A percentile compares a stretch with the other conserved stretches of the same genome.
Conservation (phyloP, 1,284 basidiomycete genomes). For the Malassezia furfur region DNA sequence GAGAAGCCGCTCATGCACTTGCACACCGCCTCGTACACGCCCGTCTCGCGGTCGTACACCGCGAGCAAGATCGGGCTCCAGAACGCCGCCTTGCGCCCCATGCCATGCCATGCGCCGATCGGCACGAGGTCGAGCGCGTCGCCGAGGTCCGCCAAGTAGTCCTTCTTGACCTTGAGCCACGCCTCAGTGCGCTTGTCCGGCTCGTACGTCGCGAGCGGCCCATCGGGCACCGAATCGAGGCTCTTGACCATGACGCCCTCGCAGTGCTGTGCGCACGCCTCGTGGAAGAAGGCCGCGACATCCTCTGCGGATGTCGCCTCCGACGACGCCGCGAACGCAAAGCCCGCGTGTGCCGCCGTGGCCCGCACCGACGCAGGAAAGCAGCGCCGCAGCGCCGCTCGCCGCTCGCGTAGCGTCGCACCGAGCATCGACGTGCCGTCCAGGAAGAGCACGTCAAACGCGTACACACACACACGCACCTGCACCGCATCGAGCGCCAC, state of each 20-base stretch:
- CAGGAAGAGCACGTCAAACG: slow-evolving; percentile 40
- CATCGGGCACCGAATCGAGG: slow-evolving; percentile 26
- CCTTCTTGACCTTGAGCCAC: slow-evolving; percentile 59
- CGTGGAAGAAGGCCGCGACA: slow-evolving; percentile 68
- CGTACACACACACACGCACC: slow-evolving; percentile 42
- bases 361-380: slow-evolving; percentile 48
- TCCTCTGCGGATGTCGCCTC: slow-evolving; percentile 60
- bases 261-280: slow-evolving; percentile 68
- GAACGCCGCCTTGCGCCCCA: slow-evolving; percentile 82
- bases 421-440: slow-evolving; percentile 60
- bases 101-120: slow-evolving; percentile 69
- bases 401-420: slow-evolving; percentile 63
- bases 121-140: slow-evolving; percentile 46
- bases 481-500: slow-evolving; percentile 40
- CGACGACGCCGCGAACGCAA: slow-evolving; percentile 67
- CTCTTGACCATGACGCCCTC: slow-evolving; percentile 62
- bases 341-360: slow-evolving; percentile 56
- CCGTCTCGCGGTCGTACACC: slow-evolving; percentile 61
- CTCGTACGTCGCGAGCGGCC: slow-evolving; percentile 71
- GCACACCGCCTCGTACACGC: slow-evolving; percentile 55
- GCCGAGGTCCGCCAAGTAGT: slow-evolving; percentile 60
- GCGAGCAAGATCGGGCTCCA: slow-evolving; percentile 85
- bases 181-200: slow-evolving; percentile 53
- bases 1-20: slow-evolving; percentile 63
- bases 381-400: slow-evolving; percentile 57